These are phyloP conservation scores for Withania somnifera DNA, from an alignment of 305 asterid species.

Conservation along the genomic window DNA sequence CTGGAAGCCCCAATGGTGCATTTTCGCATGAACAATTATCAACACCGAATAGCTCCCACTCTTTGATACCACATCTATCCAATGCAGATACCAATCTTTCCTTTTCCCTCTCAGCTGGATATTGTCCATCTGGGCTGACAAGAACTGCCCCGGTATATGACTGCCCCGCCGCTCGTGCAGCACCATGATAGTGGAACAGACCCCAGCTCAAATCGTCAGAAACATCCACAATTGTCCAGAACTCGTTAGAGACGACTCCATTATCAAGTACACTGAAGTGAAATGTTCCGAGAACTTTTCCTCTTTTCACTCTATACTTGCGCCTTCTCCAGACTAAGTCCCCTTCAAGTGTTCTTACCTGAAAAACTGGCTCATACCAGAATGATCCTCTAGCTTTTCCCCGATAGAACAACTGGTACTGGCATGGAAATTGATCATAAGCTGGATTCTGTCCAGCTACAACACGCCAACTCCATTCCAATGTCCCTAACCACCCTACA, in stretches of 20 bases:
- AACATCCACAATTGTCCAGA: conserved; percentile 77
- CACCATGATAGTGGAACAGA: conserved; percentile 81
- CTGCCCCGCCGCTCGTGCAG: conserved; percentile 87
- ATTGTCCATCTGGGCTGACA: conserved; percentile 61
- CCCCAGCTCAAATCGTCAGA: conserved; percentile 81
- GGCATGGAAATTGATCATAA: conserved; percentile 93
- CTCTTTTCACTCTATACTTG: conserved; percentile 67
- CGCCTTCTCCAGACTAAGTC: conserved; percentile 75
- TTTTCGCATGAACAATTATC: conserved; percentile 62
- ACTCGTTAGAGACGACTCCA: conserved; percentile 80
- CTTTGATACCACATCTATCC: conserved; percentile 60
- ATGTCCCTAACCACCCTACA: conserved; percentile 72
- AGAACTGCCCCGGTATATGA: conserved; percentile 89
- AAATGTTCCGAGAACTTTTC: conserved; percentile 58
- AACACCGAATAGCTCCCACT: conserved; percentile 76
- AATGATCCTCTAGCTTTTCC: conserved; percentile 86
- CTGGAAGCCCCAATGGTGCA: conserved; percentile 72
- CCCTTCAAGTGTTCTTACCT: conserved; percentile 57
- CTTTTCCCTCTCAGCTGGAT: conserved; percentile 37
- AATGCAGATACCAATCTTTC: conserved; percentile 41
- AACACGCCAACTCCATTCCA: conserved; percentile 93
- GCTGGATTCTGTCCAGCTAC: conserved; percentile 96
- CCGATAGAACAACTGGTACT: conserved; percentile 75
- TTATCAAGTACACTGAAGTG: conserved; percentile 72
- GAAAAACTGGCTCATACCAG: conserved; percentile 91